Evolutionary conservation across 306 rosid genomes (phyloP).

Genomic region (Acacia acuminata): DNA sequence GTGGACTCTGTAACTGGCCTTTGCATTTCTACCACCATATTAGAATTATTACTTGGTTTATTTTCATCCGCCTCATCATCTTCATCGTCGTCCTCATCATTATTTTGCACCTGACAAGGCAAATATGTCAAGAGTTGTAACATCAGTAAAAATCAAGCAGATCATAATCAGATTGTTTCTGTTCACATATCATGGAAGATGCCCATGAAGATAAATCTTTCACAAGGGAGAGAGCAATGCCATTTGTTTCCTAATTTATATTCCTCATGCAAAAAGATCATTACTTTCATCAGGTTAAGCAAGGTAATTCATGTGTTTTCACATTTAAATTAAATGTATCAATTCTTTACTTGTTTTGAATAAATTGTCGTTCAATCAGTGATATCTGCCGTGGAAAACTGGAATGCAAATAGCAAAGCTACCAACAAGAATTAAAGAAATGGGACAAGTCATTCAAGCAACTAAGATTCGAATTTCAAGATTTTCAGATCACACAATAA

Average conservation of each 20-base stretch:
- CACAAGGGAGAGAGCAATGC: background rate
- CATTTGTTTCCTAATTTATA: background rate
- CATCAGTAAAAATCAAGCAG: background rate
- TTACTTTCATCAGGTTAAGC: background rate
- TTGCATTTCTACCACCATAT: slow-evolving; percentile 42
- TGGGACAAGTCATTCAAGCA: background rate
- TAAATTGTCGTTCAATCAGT: background rate
- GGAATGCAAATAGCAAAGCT: background rate
- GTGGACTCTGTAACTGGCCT: slow-evolving; percentile 30
- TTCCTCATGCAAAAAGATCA: background rate
- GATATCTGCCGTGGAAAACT: background rate
- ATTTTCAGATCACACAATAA: background rate
- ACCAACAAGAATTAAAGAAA: background rate
- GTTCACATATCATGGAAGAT: background rate
- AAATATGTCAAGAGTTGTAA: background rate
- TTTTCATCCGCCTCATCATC: background rate
- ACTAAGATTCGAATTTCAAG: background rate
- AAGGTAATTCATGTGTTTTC: background rate
- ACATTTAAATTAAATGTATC: background rate
- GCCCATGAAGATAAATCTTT: background rate
- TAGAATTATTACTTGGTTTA: slow-evolving; percentile 17
- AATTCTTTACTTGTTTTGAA: background rate
- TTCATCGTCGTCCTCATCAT: slow-evolving; percentile 32
- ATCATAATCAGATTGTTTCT: background rate
- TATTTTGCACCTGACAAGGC: slow-evolving; percentile 27